Conservation (phyloP, 495 filamentous ascomycete genomes). For the Evernia prunastri region DNA sequence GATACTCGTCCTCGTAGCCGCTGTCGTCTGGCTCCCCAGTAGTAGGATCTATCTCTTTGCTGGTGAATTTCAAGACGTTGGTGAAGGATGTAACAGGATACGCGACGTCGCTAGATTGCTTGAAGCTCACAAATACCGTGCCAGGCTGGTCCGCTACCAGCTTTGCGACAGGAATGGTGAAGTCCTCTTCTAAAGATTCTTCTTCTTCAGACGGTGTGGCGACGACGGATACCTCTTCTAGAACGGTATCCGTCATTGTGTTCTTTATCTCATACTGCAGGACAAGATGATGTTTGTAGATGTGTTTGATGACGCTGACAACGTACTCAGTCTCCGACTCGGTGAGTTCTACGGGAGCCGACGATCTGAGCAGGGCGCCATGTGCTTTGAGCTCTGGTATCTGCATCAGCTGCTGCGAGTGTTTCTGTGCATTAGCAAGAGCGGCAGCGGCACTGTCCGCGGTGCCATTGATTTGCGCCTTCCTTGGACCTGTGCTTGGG, state of each 20-base stretch:
- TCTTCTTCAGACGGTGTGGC: constrained; percentile 80
- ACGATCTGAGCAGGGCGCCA: constrained; percentile 85
- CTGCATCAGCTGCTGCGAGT: constrained; percentile 74
- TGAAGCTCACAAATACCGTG: constrained; percentile 92
- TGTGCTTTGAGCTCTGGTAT: constrained; percentile 88
- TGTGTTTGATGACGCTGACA: constrained; percentile 86
- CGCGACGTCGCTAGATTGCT: constrained; percentile 56
- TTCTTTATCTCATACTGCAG: constrained; percentile 98
- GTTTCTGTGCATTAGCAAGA: constrained; percentile 74
- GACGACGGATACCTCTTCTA: constrained; percentile 85
- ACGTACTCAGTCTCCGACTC: constrained; percentile 98
- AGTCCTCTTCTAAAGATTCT: constrained; percentile 70
- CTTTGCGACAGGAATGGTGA: constrained; percentile 82
- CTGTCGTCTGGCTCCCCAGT: constrained; percentile 85
- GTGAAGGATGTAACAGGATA: constrained; percentile 76
- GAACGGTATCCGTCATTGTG: constrained; percentile 80
- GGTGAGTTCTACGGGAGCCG: constrained; percentile 76
- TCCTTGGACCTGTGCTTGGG: constrained; percentile 75
- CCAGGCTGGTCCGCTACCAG: constrained; percentile 76
- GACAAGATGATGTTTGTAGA: constrained; percentile 94
- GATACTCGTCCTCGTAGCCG: constrained; percentile 96
- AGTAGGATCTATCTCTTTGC: constrained; percentile 95
- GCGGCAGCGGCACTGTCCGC: constrained; percentile 67
- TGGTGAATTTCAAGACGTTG: constrained; percentile 92
- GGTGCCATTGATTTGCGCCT: constrained; percentile 57